Evolutionary conservation across 306 rosid species (phyloP), one percentile per base, ranked within the genome.

Genomic region (Rosa lucieae): DNA sequence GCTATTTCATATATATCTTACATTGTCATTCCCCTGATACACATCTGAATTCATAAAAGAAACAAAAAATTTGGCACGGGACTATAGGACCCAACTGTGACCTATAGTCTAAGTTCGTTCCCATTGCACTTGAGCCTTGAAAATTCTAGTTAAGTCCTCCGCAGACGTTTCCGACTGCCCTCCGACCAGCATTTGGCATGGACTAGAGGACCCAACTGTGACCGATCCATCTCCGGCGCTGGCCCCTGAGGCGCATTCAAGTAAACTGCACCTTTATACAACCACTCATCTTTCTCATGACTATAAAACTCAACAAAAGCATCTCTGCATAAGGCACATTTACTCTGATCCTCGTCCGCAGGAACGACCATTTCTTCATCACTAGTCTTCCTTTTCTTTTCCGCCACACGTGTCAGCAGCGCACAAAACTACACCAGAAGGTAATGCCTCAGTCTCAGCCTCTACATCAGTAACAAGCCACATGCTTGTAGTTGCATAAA

Each of bases 211-310:
- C 99, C 98, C 84, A 93, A 84, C 78, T 85, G 89, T 56, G 88
- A 86, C 69, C 86, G 84, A 80, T 88, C 97, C 90, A 93, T 83
- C 83, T 91, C 96, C 6, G 80, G 72, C 59, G 85, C 82, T 77
- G 75, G 52, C 73, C 92, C 90, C 9, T 72, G 84, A 7, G 90
- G 88, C 21, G 93, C 93, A 79, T 94, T 85, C 83, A 91, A 78
- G 85, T 90, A 94, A 76, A 92, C 97, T 69, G 97, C 97, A 63
- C 92, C 98, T 82, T 86, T 89, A 69, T 90, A 94, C 97, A 94
- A 90, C 98, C 98, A 94, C 78, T 94, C 97, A 82, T 94, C 97
- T 10, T 79, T 87, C 77, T 90, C 97, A 78, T 94, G 94, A 82
- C 96, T 90, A 89, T 91, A 95, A 88, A 93, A 95, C 79, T 90